Conservation (phyloP, 371 early-diverging fungal species). For the Encephalitozoon hellem region DNA sequence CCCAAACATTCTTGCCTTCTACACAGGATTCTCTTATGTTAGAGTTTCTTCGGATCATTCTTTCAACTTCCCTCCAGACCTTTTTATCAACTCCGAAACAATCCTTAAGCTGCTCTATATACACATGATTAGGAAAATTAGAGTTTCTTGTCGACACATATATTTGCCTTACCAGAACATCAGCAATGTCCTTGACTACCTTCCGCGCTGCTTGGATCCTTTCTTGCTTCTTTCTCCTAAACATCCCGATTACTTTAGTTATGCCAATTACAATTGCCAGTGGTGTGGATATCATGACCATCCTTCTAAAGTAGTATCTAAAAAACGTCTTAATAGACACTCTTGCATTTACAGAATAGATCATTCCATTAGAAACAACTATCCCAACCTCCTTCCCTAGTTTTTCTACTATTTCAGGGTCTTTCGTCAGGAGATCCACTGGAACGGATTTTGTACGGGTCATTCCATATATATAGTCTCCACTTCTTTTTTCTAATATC, state of each 20-base stretch:
- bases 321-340: constrained; percentile 15
- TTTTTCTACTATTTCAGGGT: constrained; percentile 1
- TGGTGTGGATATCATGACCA: background rate
- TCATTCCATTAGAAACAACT: background rate
- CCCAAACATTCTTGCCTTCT: constrained; percentile 26
- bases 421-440: background rate
- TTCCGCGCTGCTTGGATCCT: background rate
- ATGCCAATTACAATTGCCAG: background rate
- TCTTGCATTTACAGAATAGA: constrained; percentile 17
- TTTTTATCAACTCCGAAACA: constrained; percentile 27
- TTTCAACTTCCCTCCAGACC: constrained; percentile 32
- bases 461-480: constrained; percentile 37
- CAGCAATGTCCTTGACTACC: constrained; percentile 27
- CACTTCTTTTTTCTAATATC: constrained; percentile 19
- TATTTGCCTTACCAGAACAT: constrained; percentile 38
- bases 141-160: constrained; percentile 34
- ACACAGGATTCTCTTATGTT: constrained; percentile 22
- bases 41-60: constrained; percentile 30
- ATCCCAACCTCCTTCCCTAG: background rate
- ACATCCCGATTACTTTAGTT: background rate
- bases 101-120: constrained; percentile 39
- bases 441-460: background rate
- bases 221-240: background rate
- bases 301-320: constrained; percentile 15
- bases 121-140: constrained; percentile 25